Evolutionary conservation across 2,329 filamentous ascomycete genomes (phyloP).

Genomic region (Pseudogymnoascus sp.): DNA sequence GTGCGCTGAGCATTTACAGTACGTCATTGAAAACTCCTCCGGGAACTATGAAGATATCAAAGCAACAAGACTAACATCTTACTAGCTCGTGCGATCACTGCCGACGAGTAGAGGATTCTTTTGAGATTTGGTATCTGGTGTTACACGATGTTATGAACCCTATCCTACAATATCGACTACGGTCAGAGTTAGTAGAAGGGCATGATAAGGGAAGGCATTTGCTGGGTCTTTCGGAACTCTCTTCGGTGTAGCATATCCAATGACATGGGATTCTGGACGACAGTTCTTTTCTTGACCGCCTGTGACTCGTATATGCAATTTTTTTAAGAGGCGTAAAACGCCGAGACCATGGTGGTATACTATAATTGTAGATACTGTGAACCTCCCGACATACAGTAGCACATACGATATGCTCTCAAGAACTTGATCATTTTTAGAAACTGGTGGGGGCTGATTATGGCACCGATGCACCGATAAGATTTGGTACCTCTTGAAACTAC

Average conservation of each 20-base stretch:
- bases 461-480: neutral
- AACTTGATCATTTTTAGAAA: neutral
- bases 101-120: constrained; percentile 34
- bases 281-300: neutral
- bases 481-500: neutral
- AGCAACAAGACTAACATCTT: constrained; percentile 25
- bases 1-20: constrained; percentile 98
- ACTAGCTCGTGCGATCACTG: constrained; percentile 54
- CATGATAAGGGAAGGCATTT: constrained; percentile 26
- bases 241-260: constrained; percentile 31
- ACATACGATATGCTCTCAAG: no score
- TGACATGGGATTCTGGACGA: constrained; percentile 16
- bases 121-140: constrained; percentile 13
- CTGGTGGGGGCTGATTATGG: neutral
- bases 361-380: neutral
- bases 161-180: constrained; percentile 23
- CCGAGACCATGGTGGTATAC: neutral
- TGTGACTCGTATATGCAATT: neutral
- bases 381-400: no score
- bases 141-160: constrained; percentile 26
- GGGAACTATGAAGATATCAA: constrained; percentile 10
- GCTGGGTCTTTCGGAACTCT: constrained; percentile 26
- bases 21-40: constrained; percentile 32
- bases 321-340: neutral
- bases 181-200: constrained; percentile 21